Evolutionary conservation across 768 basidiomycete genomes (phyloP), one percentile per base, ranked within the genome.

Genomic region (Dioszegia aurantiaca): DNA sequence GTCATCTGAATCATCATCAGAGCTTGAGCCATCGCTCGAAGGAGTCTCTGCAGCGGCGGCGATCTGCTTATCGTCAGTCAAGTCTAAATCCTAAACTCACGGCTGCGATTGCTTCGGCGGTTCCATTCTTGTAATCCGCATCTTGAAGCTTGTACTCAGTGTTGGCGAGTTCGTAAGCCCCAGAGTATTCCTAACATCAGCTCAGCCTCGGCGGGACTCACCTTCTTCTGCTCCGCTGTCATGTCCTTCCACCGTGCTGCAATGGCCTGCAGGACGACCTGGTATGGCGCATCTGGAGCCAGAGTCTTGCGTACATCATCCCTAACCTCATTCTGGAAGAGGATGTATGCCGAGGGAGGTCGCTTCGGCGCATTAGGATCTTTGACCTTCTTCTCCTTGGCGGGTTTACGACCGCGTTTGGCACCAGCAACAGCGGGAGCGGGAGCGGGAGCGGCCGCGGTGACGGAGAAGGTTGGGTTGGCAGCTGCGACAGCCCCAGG

Each of bases 321-420:
- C 74, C 91, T 87, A 54, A 91, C 82, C 14, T 88, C 87, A 73
- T 94, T 95, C 79, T 97, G 94, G 82, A 87, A 98, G 65, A 93
- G 80, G 70, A 98, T 84, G 79, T 94, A 98, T 19, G 91, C 90
- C 6, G 89, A 89, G 14, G 90, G 83, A 26, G 94, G 93, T 9
- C 90, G 86, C 75, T 93, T 95, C 30, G 94, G 94, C 58, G 91
- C 91, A 77, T 92, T 87, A 19, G 92, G 91, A 69, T 98, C 93
- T 77, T 86, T 85, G 39, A 70, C 81, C 67, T 87, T 86, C 77
- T 86, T 90, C 26, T 53, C 64, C 17, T 62, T 69, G 37, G 53
- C 55, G 17, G 43, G 24, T 37, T 60, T 55, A 4, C 45, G 40
- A 1, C 41, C 42, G 6, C 45, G 44, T 27, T 58, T 52, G 37